A percentile compares a stretch with the other conserved stretches of the same genome.
Evolutionary conservation across 345 rosid genomes (phyloP).

Genomic region (Ailanthus altissimus): DNA sequence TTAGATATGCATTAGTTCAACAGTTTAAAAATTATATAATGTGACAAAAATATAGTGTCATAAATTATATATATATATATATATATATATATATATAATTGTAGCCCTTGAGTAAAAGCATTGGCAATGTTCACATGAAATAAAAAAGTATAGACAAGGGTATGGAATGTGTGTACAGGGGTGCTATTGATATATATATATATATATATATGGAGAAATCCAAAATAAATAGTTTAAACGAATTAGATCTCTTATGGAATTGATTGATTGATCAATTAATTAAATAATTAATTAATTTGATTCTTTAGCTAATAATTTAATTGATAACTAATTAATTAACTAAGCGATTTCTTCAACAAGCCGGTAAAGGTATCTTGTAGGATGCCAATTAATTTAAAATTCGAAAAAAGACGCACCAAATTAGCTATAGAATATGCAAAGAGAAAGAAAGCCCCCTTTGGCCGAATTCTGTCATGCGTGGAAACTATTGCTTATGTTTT

Average conservation of each 20-base stretch:
- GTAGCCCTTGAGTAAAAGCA: background rate
- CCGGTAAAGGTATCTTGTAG: background rate
- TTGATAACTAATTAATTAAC: background rate
- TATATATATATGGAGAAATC: too few relatives aligned
- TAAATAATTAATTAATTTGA: background rate
- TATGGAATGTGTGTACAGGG: background rate
- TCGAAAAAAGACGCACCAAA: background rate
- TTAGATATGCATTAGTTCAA: too few relatives aligned
- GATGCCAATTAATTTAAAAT: background rate
- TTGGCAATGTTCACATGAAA: background rate
- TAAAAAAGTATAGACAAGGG: background rate
- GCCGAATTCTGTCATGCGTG: background rate
- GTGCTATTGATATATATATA: too few relatives aligned
- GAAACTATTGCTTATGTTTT: too few relatives aligned
- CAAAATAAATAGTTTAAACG: too few relatives aligned
- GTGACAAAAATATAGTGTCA: too few relatives aligned
- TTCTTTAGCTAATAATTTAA: background rate
- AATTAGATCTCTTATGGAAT: too few relatives aligned
- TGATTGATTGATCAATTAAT: background rate
- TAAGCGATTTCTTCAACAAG: slow-evolving; percentile 14
- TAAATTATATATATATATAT: too few relatives aligned
- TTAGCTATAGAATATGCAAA: background rate
- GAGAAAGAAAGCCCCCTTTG: background rate
- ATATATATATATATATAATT: background rate
- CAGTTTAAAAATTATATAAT: too few relatives aligned